These are phyloP conservation scores for Pythium biforme DNA, from an alignment of 352 stramenopile species.

Conservation along the genomic window DNA sequence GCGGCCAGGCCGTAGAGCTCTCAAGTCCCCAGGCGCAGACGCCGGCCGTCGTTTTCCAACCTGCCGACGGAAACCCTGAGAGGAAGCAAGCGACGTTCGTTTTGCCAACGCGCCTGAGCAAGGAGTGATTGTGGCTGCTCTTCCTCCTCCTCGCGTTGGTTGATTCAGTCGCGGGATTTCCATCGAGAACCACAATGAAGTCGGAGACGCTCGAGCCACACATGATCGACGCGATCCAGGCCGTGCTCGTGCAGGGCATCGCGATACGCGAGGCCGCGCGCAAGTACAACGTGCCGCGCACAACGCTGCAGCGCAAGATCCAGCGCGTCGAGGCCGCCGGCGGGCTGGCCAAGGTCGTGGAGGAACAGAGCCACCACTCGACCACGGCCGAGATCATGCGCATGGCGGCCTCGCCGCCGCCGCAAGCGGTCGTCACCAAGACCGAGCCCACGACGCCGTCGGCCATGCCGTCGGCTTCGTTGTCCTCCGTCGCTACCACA, in stretches of 20 bases:
- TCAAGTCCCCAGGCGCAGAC: constrained; percentile 5
- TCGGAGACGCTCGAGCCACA: constrained; percentile 33
- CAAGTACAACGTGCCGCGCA: constrained; percentile 64
- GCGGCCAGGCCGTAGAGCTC: too few relatives aligned
- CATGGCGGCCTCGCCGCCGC: constrained; percentile 10
- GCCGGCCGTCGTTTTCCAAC: constrained; percentile 12
- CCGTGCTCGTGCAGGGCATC: constrained; percentile 53
- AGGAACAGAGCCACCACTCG: constrained; percentile 21
- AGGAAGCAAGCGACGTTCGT: not conserved
- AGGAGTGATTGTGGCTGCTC: not conserved
- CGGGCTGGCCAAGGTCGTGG: constrained; percentile 11
- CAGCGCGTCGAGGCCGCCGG: constrained; percentile 18
- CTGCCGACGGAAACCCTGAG: too few relatives aligned
- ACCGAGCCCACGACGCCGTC: not conserved
- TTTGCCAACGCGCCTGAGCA: too few relatives aligned
- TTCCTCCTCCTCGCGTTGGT: not conserved
- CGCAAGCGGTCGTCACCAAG: not conserved
- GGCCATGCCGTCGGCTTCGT: not conserved
- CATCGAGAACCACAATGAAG: constrained; percentile 21
- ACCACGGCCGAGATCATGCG: constrained; percentile 14
- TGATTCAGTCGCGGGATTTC: constrained; percentile 17
- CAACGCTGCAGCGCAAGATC: constrained; percentile 77
- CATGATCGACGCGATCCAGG: constrained; percentile 63
- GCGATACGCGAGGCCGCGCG: constrained; percentile 73
- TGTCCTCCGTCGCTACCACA: not conserved